A percentile compares a stretch with the other conserved stretches of the same genome.
These are phyloP conservation scores for Entomophthora muscae DNA, from an alignment of 371 early-diverging fungal genomes.

Conservation along the genomic window DNA sequence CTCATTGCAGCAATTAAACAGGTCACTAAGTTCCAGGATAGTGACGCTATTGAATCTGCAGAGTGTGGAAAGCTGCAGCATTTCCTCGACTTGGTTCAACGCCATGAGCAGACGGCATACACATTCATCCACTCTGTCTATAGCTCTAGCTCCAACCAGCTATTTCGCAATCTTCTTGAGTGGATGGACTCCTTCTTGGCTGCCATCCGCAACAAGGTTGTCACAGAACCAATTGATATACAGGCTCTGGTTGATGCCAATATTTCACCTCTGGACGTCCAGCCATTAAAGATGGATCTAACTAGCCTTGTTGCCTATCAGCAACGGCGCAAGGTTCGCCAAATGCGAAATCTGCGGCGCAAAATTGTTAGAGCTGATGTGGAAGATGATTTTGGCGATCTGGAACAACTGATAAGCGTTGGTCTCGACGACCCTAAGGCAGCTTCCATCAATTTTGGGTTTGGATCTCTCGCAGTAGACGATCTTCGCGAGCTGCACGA, in stretches of 20 bases:
- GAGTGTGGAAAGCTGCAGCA: constrained; percentile 3
- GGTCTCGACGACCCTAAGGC: background rate
- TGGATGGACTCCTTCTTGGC: constrained; percentile 20
- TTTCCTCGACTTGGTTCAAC: constrained; percentile 20
- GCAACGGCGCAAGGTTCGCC: background rate
- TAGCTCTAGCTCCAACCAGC: constrained; percentile 21
- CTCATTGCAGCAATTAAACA: constrained; percentile 30
- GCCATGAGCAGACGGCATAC: constrained; percentile 35
- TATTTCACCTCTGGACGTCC: background rate
- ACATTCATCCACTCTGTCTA: constrained; percentile 39
- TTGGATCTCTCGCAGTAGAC: background rate
- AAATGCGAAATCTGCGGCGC: background rate
- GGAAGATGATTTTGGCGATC: background rate
- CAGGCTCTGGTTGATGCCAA: background rate
- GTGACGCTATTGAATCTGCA: background rate
- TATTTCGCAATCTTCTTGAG: constrained; percentile 19
- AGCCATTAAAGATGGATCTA: background rate
- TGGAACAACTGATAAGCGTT: background rate
- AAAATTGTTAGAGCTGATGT: background rate
- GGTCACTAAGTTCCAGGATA: constrained; percentile 13
- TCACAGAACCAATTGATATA: background rate
- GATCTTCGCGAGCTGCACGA: constrained; percentile 5
- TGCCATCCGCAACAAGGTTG: background rate
- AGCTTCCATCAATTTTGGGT: background rate
- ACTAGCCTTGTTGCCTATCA: background rate